Conservation (phyloP, 2,329 filamentous ascomycete genomes). For the Fusarium torulosum region DNA sequence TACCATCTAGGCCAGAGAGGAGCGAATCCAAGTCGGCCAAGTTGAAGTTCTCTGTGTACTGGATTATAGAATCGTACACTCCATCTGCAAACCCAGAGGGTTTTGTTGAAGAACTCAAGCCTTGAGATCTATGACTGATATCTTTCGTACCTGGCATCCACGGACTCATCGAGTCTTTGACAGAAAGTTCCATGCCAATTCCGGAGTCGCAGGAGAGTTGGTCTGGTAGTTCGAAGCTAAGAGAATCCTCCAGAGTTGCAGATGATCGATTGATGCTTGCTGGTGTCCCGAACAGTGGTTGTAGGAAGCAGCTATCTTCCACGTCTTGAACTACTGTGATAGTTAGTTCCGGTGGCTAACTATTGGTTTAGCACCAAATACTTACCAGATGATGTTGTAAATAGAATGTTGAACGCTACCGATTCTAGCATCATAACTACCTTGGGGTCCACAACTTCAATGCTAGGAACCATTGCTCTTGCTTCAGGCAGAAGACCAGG, state of each 20-base stretch:
- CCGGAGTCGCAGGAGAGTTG: slow-evolving; percentile 40
- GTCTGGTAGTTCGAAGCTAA: slow-evolving; percentile 32
- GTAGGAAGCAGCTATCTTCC: slow-evolving; percentile 15
- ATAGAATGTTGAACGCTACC: slow-evolving; percentile 40
- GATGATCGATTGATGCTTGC: slow-evolving; percentile 32
- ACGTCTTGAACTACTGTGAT: slow-evolving; percentile 40
- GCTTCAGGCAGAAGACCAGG: not conserved
- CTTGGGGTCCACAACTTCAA: slow-evolving; percentile 28
- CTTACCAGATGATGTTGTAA: slow-evolving; percentile 38
- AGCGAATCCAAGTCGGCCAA: not conserved
- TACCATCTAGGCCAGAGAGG: not conserved
- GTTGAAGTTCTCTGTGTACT: not conserved
- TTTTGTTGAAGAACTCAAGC: not conserved
- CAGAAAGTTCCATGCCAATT: slow-evolving; percentile 31
- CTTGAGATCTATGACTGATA: slow-evolving; percentile 12
- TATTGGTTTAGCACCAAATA: not conserved
- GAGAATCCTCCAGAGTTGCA: slow-evolving; percentile 35
- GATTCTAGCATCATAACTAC: slow-evolving; percentile 39
- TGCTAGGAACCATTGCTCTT: not conserved
- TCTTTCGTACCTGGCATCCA: slow-evolving; percentile 35
- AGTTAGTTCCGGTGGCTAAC: not conserved
- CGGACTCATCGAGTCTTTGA: slow-evolving; percentile 18
- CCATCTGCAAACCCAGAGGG: not conserved
- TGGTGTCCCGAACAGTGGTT: slow-evolving; percentile 9
- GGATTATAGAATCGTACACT: not conserved